Evolutionary conservation across 768 basidiomycete genomes (phyloP), one percentile per base, ranked within the genome.

Genomic region (Scleroderma citrinum): DNA sequence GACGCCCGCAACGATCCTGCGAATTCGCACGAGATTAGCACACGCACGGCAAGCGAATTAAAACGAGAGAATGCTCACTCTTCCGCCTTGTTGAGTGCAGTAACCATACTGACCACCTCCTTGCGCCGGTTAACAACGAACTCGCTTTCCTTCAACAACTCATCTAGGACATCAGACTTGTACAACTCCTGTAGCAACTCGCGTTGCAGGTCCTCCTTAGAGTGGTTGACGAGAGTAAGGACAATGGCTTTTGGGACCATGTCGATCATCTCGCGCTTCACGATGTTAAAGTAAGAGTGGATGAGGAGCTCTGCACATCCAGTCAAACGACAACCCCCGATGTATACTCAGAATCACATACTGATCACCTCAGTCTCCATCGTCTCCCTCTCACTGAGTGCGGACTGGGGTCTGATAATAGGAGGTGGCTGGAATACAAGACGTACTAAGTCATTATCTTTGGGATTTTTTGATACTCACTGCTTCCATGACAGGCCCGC

Each of bases 301-400:
- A 98, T 98, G 62, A 99, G 82, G 41, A 97, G 78, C 69, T 99
- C 92, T 94, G 62, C 26, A 35, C 12, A 41, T 5, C 31, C 16
- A 35, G n/a, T 58, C 16, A 50, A 44, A n/a, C 38, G 36, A 11
- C 13, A 19, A 21, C 1, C 39, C 3, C 17, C 23, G 19, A 35
- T 17, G 11, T 23, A 16, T 14, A 32, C 30, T 19, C 23, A 19
- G 20, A 1, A n/a, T 4, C 14, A 81, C 91, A 67, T 59, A 95
- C 93, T 99, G 83, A 98, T 98, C 55, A 99, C 93, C 62, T 99
- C 96, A 0, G 95, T 98, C 69, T 99, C 96, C 86, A 98, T 89
- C 26, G 86, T 85, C 74, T 99, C 96, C 46, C 96, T 78, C 56
- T 99, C 96, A 63, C 78, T 96, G 58, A 98, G 71, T 12, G 91